phyloP scores from a whole-genome alignment of 306 rosid genomes.

The Quercus variabilis region DNA sequence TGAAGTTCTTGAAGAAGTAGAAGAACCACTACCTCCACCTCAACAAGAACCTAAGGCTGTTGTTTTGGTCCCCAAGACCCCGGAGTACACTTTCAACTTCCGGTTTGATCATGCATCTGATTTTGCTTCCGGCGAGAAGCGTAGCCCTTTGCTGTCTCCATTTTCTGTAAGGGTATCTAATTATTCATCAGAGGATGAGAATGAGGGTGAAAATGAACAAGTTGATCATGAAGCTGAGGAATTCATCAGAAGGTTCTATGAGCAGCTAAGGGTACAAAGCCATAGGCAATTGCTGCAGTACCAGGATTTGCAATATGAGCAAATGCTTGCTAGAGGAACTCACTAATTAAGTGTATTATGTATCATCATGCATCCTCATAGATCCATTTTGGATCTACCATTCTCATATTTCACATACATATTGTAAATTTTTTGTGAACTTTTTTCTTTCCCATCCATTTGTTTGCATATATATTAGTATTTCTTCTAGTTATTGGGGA shows the following conservation, averaged over 20 bases:
- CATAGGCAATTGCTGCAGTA: conserved; percentile 38
- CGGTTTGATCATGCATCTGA: conserved; percentile 25
- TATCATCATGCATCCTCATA: not conserved
- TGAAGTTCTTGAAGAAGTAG: conserved; percentile 21
- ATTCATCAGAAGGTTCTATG: conserved; percentile 49
- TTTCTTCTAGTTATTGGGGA: not conserved
- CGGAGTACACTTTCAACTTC: conserved; percentile 31
- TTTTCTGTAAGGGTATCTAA: conserved; percentile 39
- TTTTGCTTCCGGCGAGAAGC: conserved; percentile 26
- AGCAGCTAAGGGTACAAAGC: conserved; percentile 43
- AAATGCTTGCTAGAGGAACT: not conserved
- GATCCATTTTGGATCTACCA: too few species aligned
- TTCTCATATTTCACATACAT: not conserved
- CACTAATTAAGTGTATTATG: not conserved
- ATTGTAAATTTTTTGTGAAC: conserved; percentile 7
- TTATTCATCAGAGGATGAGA: conserved; percentile 44
- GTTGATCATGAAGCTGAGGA: conserved; percentile 57
- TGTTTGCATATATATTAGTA: not conserved
- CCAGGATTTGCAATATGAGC: conserved; percentile 13
- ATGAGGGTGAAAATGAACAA: conserved; percentile 22
- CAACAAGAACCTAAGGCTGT: conserved; percentile 9
- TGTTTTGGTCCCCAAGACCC: conserved; percentile 32
- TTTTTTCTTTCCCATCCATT: not conserved
- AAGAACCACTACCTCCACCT: not conserved
- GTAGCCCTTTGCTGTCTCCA: conserved; percentile 36